phyloP scores from a whole-genome alignment of 139 green algal genomes.

The Haematococcus lacustris region DNA sequence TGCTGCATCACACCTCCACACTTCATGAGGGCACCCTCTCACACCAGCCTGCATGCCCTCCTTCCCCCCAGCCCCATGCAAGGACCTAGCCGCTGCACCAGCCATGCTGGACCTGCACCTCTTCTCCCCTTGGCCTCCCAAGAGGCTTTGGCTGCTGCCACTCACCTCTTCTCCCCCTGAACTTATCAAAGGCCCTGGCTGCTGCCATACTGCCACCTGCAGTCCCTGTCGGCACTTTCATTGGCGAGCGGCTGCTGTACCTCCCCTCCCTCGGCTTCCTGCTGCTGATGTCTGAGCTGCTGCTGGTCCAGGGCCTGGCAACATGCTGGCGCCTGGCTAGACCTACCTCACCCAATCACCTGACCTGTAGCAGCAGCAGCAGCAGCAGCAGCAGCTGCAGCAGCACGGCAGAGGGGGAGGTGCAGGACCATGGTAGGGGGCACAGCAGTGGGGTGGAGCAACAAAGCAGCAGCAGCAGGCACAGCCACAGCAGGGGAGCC shows the following conservation, averaged over 20 bases:
- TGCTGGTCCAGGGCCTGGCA: constrained; percentile 13
- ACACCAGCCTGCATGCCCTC: too few relatives aligned
- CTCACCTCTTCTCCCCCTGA: too few relatives aligned
- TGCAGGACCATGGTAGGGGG: not conserved
- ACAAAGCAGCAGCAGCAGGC: too few relatives aligned
- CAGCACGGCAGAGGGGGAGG: not conserved
- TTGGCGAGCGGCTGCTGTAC: constrained; percentile 73
- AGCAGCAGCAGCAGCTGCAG: not conserved
- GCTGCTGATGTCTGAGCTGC: constrained; percentile 48
- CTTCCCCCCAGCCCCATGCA: too few relatives aligned
- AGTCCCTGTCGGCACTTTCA: constrained; percentile 77
- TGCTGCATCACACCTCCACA: too few relatives aligned
- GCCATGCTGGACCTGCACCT: too few relatives aligned
- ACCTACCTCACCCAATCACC: constrained; percentile 13
- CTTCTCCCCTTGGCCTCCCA: too few relatives aligned
- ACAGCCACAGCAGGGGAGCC: not conserved
- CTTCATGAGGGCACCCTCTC: too few relatives aligned
- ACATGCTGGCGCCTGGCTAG: not conserved
- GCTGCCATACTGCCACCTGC: not conserved
- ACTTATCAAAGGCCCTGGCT: too few relatives aligned
- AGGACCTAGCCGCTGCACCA: too few relatives aligned
- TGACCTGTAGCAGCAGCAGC: not conserved
- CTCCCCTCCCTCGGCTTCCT: constrained; percentile 61
- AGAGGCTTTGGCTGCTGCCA: too few relatives aligned
- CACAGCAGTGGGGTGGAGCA: not conserved